phyloP scores from a whole-genome alignment of 2,329 filamentous ascomycete species.

The Fusarium liriodendri region DNA sequence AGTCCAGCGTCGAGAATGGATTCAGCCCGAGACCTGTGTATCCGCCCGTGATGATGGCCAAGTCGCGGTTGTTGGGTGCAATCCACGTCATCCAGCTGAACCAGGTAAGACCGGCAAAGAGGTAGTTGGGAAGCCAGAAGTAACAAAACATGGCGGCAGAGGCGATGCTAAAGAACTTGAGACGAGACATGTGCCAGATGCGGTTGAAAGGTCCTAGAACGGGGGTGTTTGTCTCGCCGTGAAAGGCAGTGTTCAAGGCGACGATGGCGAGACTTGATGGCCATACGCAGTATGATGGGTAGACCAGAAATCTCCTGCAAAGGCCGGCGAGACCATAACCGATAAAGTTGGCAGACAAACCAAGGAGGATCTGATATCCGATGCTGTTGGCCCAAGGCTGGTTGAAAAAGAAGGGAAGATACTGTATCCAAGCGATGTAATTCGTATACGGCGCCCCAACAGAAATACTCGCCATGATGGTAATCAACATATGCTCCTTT shows the following conservation, averaged over 20 bases:
- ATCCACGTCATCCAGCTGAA: slow-evolving; percentile 69
- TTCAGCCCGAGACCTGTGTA: slow-evolving; percentile 55
- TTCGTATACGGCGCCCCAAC: slow-evolving; percentile 60
- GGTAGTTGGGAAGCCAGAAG: slow-evolving; percentile 65
- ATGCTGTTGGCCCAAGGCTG: slow-evolving; percentile 60
- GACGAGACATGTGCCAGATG: slow-evolving; percentile 55
- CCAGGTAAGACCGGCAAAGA: slow-evolving; percentile 59
- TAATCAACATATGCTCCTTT: slow-evolving; percentile 71
- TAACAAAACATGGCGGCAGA: slow-evolving; percentile 62
- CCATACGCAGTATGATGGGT: slow-evolving; percentile 65
- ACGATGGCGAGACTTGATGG: slow-evolving; percentile 63
- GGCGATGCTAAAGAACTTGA: slow-evolving; percentile 58
- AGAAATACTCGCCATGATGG: slow-evolving; percentile 71
- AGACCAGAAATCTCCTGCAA: slow-evolving; percentile 62
- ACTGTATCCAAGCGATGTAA: slow-evolving; percentile 62
- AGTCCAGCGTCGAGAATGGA: slow-evolving; percentile 56
- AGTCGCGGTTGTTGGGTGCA: slow-evolving; percentile 53
- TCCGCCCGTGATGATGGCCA: slow-evolving; percentile 52
- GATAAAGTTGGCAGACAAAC: slow-evolving; percentile 64
- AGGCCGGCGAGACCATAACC: slow-evolving; percentile 67
- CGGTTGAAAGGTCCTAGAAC: slow-evolving; percentile 46
- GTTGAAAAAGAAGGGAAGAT: slow-evolving; percentile 62
- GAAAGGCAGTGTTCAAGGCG: slow-evolving; percentile 61
- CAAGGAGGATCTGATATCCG: slow-evolving; percentile 62
- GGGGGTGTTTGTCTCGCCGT: slow-evolving; percentile 51